Evolutionary conservation across 352 stramenopile genomes (phyloP), one percentile per base, ranked within the genome.

Genomic region (Thraustochytrium striatum): DNA sequence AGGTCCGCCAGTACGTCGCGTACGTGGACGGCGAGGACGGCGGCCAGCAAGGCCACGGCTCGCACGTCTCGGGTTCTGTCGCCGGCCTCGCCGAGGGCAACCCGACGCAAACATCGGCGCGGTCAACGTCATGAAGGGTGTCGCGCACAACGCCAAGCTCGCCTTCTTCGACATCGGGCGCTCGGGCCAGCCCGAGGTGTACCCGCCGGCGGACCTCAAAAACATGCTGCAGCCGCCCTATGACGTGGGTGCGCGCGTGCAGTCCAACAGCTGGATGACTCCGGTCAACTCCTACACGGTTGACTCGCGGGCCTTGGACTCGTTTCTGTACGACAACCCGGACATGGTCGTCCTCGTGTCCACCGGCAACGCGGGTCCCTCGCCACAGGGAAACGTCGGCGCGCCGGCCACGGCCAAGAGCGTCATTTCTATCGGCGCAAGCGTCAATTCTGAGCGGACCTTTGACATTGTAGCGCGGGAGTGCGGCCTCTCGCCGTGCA

Each of bases 331-430:
- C 78, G 81, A 89, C 61, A 93, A 95, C 79, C 90, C 88, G 0
- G 88, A 94, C 1, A 83, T 91, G 7, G 78, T 96, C 11, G 84
- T 94, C 35, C 84, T 96, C 57, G 87, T 94, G 8, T 90, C 91
- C 0, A 90, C 91, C 13, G 91, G 91, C 58, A 96, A 96, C 83
- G 91, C 87, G 47, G 91, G 91, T 16, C 89, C 89, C 21, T 84
- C 84, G 16, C 86, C 87, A 1, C 65, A 78, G 25, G 72, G 70
- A 68, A 80, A 39, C 0, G 89, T 94, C 69, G 86, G 85, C 25
- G 25, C 85, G 28, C 89, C 89, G 0, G 90, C 87, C 0, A 86
- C 86, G 28, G 87, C 87, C 35, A 94, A 94, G 81, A 94, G 93
- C 69, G 85, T 88, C 53, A 86, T 94, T 58, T 87, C 89, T 0